phyloP scores from a whole-genome alignment of 257 asterid species.

The Solanum stenotomum region DNA sequence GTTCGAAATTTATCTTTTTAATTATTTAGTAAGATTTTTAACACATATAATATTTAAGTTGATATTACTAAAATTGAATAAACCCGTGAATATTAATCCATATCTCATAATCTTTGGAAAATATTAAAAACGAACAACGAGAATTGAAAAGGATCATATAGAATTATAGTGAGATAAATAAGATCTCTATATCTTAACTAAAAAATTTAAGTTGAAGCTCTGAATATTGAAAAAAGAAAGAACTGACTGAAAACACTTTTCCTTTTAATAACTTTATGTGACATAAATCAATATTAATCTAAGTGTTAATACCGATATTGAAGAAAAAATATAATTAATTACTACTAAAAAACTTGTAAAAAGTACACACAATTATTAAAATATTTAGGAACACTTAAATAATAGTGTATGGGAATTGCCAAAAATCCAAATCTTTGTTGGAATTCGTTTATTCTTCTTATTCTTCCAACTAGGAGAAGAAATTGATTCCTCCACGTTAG shows the following conservation, averaged over 20 bases:
- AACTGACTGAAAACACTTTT: background rate
- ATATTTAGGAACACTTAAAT: background rate
- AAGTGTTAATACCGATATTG: accelerated
- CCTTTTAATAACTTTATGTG: background rate
- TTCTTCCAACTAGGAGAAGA: slow-evolving; percentile 6
- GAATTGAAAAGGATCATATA: background rate
- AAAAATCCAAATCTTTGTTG: slow-evolving; percentile 39
- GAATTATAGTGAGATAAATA: background rate
- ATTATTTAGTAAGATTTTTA: too few relatives aligned
- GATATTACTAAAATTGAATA: background rate
- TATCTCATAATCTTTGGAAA: background rate
- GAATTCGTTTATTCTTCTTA: slow-evolving; percentile 32
- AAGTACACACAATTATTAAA: background rate
- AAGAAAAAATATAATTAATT: too few relatives aligned
- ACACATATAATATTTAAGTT: background rate
- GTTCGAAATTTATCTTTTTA: background rate
- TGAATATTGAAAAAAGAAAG: background rate
- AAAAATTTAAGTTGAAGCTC: accelerated
- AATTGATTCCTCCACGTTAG: slow-evolving; percentile 37
- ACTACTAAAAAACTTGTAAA: background rate
- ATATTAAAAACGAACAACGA: background rate
- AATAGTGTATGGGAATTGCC: slow-evolving; percentile 12
- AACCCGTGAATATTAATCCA: background rate
- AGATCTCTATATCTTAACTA: accelerated
- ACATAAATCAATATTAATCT: background rate